Base-by-base conservation (phyloP, 352 stramenopile genomes). In the Thalassiosira exigua region DNA sequence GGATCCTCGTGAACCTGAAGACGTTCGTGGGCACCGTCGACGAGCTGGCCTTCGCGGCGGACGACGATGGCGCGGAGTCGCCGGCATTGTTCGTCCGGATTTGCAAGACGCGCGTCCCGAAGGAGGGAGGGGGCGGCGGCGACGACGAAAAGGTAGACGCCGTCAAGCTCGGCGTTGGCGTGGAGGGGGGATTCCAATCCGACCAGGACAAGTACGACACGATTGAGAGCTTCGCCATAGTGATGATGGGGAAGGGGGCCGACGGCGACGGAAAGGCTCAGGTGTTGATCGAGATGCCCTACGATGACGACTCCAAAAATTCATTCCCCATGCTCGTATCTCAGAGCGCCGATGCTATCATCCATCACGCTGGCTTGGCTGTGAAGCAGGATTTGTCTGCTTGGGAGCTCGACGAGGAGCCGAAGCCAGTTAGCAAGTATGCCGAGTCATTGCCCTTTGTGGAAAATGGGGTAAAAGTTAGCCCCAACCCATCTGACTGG, bases 121-220 rank as follows among this genome's bases (percentile, higher is more conserved):
- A 91, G 51, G 58, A 81, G 14, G 44, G 67, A 41, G 51, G 46
- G 14, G 30, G 68, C n/a, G 54, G 72, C 1, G 46, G 48, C n/a
- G 69, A 71, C 4, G 39, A 33, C 3, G 60, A 74, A 11, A 50
- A 77, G 26, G 54, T 54, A 32, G 58, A 50, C 42, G 70, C 48
- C 3, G 97, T 94, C 4, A 98, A 98, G 74, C 86, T 99, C 12
- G 97, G 95, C 27, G 97, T 99, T 64, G 97, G 97, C 26, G 94
- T 98, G 0, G 92, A 96, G 62, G 97, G 96, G 21, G 97, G 97
- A 65, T 99, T 99, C 85, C 77, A 87, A 22, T 93, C 94, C 12
- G 95, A 98, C 33, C 92, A 97, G 66, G 91, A 96, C 33, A 96
- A 98, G 69, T 97, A 94, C 75, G 88, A 98, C 39, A 89, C 94